Conservation (phyloP, 2,329 filamentous ascomycete genomes). For the Ophiostoma angusticollis region DNA sequence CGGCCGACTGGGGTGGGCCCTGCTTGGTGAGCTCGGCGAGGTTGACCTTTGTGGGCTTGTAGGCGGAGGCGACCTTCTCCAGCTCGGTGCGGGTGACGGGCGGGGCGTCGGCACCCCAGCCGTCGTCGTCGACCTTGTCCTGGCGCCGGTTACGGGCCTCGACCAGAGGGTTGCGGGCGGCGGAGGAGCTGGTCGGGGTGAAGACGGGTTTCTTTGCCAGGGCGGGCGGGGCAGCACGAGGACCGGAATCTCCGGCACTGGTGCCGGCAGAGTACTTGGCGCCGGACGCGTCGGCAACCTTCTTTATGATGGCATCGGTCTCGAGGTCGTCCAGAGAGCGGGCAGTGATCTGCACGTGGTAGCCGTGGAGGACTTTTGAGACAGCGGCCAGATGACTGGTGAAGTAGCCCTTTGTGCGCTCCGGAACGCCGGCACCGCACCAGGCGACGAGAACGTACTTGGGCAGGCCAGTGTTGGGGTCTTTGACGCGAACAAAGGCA, state of each 20-base stretch:
- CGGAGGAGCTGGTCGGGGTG: constrained; percentile 52
- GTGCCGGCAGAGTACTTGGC: constrained; percentile 74
- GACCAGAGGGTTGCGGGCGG: constrained; percentile 52
- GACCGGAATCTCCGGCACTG: constrained; percentile 29
- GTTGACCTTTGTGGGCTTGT: constrained; percentile 92
- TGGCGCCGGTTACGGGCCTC: constrained; percentile 50
- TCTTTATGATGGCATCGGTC: constrained; percentile 78
- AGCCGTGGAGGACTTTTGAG: constrained; percentile 85
- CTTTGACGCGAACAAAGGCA: constrained; percentile 91
- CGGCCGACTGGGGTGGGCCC: constrained; percentile 45
- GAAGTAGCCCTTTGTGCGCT: constrained; percentile 96
- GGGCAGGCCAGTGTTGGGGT: constrained; percentile 77
- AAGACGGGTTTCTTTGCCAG: constrained; percentile 85
- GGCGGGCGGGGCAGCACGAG: constrained; percentile 43
- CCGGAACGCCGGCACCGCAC: constrained; percentile 96
- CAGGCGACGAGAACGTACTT: constrained; percentile 92
- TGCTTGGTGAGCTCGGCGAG: constrained; percentile 72
- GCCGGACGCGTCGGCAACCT: constrained; percentile 87
- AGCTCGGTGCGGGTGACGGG: constrained; percentile 73
- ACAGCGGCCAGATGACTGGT: constrained; percentile 86
- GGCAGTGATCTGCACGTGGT: constrained; percentile 94
- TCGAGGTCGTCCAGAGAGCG: constrained; percentile 82
- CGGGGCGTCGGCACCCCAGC: constrained; percentile 93
- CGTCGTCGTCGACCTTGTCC: constrained; percentile 62
- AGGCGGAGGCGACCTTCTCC: constrained; percentile 84